Evolutionary conservation across 2,329 filamentous ascomycete genomes (phyloP).

Genomic region (Paecilomyces niveus): DNA sequence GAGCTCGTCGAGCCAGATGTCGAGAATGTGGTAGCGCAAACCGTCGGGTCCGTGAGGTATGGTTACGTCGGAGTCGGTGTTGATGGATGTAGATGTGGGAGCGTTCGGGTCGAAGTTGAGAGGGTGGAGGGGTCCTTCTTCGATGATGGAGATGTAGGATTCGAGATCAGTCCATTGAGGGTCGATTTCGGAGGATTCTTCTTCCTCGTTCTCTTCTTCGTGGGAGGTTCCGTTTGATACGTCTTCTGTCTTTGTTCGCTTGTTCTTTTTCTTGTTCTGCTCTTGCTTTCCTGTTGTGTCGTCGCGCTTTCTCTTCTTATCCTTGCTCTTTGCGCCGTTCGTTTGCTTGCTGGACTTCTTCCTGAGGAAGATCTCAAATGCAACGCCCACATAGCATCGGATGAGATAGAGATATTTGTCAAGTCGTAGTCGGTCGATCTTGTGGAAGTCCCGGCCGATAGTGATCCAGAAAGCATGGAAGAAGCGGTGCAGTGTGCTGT

Average conservation of each 20-base stretch:
- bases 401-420: slow-evolving; percentile 91
- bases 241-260: slow-evolving; percentile 10
- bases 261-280: slow-evolving; percentile 18
- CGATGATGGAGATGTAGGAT: slow-evolving; percentile 32
- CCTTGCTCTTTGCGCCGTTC: slow-evolving; percentile 2
- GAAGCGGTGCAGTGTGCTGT: slow-evolving; percentile 38
- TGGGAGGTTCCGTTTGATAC: slow-evolving; percentile 9
- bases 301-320: slow-evolving; percentile 9
- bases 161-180: slow-evolving; percentile 26
- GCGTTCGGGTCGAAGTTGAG: slow-evolving; percentile 28
- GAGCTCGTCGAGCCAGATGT: slow-evolving; percentile 87
- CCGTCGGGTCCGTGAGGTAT: slow-evolving; percentile 67
- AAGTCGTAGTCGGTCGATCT: slow-evolving; percentile 68
- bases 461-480: slow-evolving; percentile 65
- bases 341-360: slow-evolving; percentile 9
- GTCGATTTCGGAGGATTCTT: slow-evolving; percentile 1
- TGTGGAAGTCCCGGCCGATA: slow-evolving; percentile 61
- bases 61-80: slow-evolving; percentile 17
- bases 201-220: slow-evolving; percentile 10
- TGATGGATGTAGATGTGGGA: slow-evolving; percentile 2
- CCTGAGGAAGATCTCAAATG: slow-evolving; percentile 45
- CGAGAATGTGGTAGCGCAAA: slow-evolving; percentile 75
- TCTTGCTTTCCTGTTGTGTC: slow-evolving; percentile 18
- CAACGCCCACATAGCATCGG: slow-evolving; percentile 67
- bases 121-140: slow-evolving; percentile 33